Conservation (phyloP, 352 stramenopile genomes). For the Pythium rishiriense region DNA sequence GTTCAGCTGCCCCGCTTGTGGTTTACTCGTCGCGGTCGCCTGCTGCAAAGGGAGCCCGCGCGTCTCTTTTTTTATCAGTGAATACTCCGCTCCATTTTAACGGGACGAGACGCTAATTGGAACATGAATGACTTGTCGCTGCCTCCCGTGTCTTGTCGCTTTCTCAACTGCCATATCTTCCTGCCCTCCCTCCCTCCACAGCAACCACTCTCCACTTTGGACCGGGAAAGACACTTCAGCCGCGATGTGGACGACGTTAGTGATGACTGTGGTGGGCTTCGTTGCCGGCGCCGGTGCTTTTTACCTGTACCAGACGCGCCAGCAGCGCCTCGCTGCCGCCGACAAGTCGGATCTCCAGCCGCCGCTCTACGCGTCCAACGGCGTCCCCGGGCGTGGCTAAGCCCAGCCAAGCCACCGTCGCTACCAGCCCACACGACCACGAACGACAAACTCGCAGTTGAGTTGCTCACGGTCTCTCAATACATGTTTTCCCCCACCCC, state of each 20-base stretch:
- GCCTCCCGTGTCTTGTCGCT: too few relatives aligned
- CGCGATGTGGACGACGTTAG: slow-evolving; percentile 23
- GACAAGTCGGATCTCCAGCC: slow-evolving; percentile 13
- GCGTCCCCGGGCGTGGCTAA: not conserved
- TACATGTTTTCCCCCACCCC: not conserved
- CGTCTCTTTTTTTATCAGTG: not conserved
- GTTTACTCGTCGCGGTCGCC: not conserved
- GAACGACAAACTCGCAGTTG: too few relatives aligned
- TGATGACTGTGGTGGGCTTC: slow-evolving; percentile 20
- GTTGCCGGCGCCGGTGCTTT: slow-evolving; percentile 16
- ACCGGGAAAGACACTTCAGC: not conserved
- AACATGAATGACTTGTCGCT: too few relatives aligned
- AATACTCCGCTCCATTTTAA: too few relatives aligned
- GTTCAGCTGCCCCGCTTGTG: slow-evolving; percentile 12
- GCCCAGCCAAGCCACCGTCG: not conserved
- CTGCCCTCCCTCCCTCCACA: not conserved
- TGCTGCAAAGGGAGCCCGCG: too few relatives aligned
- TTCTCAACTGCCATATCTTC: not conserved
- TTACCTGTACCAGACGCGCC: slow-evolving; percentile 14
- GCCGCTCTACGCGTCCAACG: slow-evolving; percentile 12
- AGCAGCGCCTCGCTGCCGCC: not conserved
- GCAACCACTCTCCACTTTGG: not conserved
- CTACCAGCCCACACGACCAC: not conserved
- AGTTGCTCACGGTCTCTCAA: not conserved
- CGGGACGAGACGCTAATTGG: too few relatives aligned